Evolutionary conservation across 2,329 filamentous ascomycete species (phyloP).

Genomic region (Chalara sp.): DNA sequence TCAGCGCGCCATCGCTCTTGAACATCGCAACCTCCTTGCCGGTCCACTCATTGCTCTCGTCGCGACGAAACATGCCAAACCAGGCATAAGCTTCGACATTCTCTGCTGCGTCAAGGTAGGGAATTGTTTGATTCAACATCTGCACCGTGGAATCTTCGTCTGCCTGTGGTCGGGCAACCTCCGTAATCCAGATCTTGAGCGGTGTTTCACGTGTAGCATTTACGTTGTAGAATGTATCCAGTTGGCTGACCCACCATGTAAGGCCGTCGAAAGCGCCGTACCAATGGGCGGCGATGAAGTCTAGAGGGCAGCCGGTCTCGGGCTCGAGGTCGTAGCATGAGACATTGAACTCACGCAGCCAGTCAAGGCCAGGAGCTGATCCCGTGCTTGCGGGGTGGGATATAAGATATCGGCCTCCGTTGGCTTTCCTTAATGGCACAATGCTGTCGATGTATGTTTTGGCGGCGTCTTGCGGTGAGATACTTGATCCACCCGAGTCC

Average conservation of each 20-base stretch:
- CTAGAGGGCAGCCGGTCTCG: constrained; percentile 47
- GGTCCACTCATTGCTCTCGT: constrained; percentile 56
- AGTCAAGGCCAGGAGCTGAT: constrained; percentile 49
- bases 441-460: constrained; percentile 65
- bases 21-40: constrained; percentile 68
- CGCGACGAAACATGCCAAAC: constrained; percentile 56
- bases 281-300: constrained; percentile 60
- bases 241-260: constrained; percentile 28
- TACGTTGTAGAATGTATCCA: constrained; percentile 19
- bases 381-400: constrained; percentile 68
- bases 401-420: constrained; percentile 50
- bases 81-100: constrained; percentile 55
- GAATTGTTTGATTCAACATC: constrained; percentile 61
- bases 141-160: constrained; percentile 49
- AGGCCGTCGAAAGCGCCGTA: constrained; percentile 49
- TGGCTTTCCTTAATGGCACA: constrained; percentile 54
- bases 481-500: constrained; percentile 45
- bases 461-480: constrained; percentile 55
- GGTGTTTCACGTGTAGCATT: constrained; percentile 44
- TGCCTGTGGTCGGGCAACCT: constrained; percentile 58
- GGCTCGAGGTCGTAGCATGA: constrained; percentile 46
- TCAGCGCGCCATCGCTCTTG: constrained; percentile 59
- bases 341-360: constrained; percentile 60
- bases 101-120: constrained; percentile 58
- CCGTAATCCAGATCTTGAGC: constrained; percentile 68